Base-by-base conservation (phyloP, 2,329 filamentous ascomycete species). In the Phyllosticta citrichinensis region DNA sequence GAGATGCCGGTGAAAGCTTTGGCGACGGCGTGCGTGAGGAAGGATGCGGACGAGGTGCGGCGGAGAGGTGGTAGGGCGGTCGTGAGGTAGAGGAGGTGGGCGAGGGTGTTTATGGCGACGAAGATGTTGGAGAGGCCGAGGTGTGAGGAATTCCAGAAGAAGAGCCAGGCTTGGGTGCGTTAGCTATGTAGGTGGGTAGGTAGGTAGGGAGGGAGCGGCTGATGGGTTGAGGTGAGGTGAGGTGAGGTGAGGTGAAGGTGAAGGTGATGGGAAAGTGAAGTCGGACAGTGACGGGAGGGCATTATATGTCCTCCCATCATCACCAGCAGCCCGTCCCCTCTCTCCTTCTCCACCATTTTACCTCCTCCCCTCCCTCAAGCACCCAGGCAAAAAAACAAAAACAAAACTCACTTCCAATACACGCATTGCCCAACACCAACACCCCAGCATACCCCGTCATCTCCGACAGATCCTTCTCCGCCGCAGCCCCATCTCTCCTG, bases 1-100 rank as follows among this genome's bases (percentile, higher is more conserved):
- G 82, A 82, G 61, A 85, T 84, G 5, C 83, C 82, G 0, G 82
- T 81, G 65, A 84, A 85, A 0, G 81, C 83, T 68, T 84, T 84
- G 11, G 80, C 74, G 2, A 83, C 81, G 57, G 83, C 67, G 66
- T 85, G 81, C 0, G 82, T 85, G 52, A 85, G 77, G 52, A 83
- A 69, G n/a, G 78, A 81, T 35, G 75, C 76, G 52, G 77, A 76
- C 3, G 78, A 81, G 19, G 69, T 67, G 1, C 75, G 77, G 66
- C 83, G 77, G 75, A 85, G 81, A 1, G 74, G 73, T 9, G 71
- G 71, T 9, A 83, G 77, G 35, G 77, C 73, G 0, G 72, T 76
- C 52, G 77, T 76, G 19, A 83, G 74, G 69, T 83, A 85, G 66
- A 73, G 79, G 2, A 85, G 72, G 67, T 85, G 82, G 1, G 77